Conservation (phyloP, 2,329 filamentous ascomycete genomes). For the Sporothrix protearum region DNA sequence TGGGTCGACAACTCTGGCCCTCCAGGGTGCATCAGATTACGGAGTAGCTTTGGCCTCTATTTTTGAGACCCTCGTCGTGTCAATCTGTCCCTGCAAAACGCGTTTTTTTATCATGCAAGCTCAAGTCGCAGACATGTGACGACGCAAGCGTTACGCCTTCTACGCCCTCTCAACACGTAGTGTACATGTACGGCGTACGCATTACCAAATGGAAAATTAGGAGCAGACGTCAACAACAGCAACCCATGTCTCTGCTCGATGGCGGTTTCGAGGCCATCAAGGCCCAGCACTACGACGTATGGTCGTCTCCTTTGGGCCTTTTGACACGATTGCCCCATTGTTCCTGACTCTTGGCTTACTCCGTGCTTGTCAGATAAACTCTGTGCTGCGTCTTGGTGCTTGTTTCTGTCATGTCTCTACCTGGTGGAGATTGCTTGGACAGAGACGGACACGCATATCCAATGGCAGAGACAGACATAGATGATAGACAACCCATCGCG, state of each 20-base stretch:
- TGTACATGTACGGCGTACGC: no score
- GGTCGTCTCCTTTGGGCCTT: neutral
- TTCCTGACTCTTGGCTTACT: neutral
- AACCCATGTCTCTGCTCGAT: neutral
- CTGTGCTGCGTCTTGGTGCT: neutral
- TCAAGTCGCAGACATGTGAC: neutral
- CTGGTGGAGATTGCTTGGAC: neutral
- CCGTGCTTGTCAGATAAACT: neutral
- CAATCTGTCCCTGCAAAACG: neutral
- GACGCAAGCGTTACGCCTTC: slow-evolving; percentile 1
- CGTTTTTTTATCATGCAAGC: neutral
- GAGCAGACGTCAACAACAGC: neutral
- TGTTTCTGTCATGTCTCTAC: slow-evolving; percentile 8
- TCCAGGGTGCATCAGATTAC: neutral
- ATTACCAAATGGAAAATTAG: neutral
- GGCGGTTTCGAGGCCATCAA: neutral
- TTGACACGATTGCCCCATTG: neutral
- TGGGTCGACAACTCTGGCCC: neutral
- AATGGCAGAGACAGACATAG: neutral
- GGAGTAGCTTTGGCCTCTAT: neutral
- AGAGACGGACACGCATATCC: neutral
- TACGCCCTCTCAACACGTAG: neutral
- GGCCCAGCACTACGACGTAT: neutral
- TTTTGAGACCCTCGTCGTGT: neutral
- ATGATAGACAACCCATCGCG: neutral